A percentile compares a stretch with the other conserved stretches of the same genome.
Conservation (phyloP, 2,329 filamentous ascomycete genomes). For the Talaromyces amestolkiae region DNA sequence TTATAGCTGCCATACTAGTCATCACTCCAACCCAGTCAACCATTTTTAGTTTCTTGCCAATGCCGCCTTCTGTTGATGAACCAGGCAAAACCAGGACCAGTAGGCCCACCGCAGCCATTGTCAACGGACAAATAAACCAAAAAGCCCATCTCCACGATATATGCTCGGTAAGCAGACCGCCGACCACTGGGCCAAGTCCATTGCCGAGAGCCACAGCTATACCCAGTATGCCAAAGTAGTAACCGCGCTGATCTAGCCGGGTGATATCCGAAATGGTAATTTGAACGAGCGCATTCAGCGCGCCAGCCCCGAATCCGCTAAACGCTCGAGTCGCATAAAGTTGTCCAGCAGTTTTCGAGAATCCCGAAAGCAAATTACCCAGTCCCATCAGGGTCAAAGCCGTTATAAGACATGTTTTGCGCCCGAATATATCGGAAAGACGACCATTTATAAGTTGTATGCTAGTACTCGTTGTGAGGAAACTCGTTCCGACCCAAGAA, state of each 20-base stretch:
- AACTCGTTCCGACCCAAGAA: constrained; percentile 22
- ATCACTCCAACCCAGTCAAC: constrained; percentile 15
- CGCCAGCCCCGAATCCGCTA: constrained; percentile 56
- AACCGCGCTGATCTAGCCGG: constrained; percentile 53
- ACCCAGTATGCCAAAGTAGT: constrained; percentile 35
- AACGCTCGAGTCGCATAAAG: constrained; percentile 57
- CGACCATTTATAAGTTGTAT: constrained; percentile 61
- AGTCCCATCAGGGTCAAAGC: constrained; percentile 51
- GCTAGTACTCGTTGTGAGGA: constrained; percentile 35
- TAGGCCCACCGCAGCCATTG: background rate
- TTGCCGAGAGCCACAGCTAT: constrained; percentile 32
- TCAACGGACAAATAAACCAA: background rate
- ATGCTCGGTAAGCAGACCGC: constrained; percentile 29
- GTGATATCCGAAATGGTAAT: constrained; percentile 57
- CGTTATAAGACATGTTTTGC: constrained; percentile 53
- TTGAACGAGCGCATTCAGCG: constrained; percentile 53
- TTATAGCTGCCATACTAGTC: constrained; percentile 7
- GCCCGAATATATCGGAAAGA: constrained; percentile 56
- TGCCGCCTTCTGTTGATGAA: no score
- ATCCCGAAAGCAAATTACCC: constrained; percentile 54
- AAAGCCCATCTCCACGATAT: constrained; percentile 31
- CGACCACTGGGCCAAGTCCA: constrained; percentile 41
- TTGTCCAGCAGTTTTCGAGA: constrained; percentile 50
- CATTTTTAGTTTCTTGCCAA: constrained; percentile 5
- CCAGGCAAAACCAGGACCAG: background rate